Evolutionary conservation across 768 basidiomycete genomes (phyloP).

Genomic region (Lactarius pseudohatsudake): DNA sequence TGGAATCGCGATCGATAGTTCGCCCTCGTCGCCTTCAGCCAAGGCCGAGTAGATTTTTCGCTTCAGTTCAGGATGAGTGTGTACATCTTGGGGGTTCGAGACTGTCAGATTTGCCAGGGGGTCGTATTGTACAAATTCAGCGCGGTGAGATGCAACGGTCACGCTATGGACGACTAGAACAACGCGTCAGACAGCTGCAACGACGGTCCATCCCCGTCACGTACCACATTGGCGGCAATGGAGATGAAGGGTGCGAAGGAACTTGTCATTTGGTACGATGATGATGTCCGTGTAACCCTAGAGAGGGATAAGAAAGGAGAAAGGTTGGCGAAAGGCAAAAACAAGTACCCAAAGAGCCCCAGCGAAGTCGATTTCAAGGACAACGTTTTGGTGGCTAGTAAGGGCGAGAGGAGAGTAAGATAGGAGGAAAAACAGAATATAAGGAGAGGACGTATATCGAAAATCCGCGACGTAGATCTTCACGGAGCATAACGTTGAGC

Average conservation of each 20-base stretch:
- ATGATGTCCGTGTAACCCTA: conserved; percentile 95
- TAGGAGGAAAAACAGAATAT: conserved; percentile 25
- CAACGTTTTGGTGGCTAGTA: conserved; percentile 96
- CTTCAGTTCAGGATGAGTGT: conserved; percentile 91
- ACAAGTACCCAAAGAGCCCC: conserved; percentile 75
- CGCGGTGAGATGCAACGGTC: conserved; percentile 65
- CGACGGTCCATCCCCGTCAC: conserved; percentile 33
- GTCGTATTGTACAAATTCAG: conserved; percentile 80
- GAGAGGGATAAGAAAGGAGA: conserved; percentile 18
- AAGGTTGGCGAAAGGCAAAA: conserved; percentile 27
- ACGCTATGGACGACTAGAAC: conserved; percentile 67
- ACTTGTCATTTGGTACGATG: conserved; percentile 73
- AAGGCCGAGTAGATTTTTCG: conserved; percentile 87
- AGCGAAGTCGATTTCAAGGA: conserved; percentile 89
- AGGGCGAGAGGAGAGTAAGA: conserved; percentile 53
- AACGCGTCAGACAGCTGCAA: conserved; percentile 30
- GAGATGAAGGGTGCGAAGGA: conserved; percentile 81
- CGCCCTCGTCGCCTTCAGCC: conserved; percentile 91
- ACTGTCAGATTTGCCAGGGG: conserved; percentile 65
- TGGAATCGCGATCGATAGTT: conserved; percentile 86
- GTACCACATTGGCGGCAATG: conserved; percentile 86
- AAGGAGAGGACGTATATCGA: conserved; percentile 72
- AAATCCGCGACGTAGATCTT: conserved; percentile 79
- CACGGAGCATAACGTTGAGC: conserved; percentile 60
- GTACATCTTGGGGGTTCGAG: conserved; percentile 72